phyloP scores from a whole-genome alignment of 176 grass and related monocot species.

The Carex pumila region DNA sequence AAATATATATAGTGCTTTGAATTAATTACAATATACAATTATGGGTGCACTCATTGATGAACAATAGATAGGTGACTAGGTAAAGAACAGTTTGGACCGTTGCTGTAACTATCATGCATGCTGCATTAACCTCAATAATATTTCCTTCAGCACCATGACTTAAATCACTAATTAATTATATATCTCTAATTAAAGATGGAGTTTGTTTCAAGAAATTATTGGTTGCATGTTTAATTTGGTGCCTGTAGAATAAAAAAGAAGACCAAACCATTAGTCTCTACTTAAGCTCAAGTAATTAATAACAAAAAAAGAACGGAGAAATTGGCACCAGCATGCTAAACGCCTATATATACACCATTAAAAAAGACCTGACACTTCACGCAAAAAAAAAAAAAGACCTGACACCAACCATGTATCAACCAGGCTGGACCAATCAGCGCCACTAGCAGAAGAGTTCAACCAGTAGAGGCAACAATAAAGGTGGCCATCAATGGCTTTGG shows the following conservation, averaged over 20 bases:
- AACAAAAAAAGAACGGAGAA: neutral
- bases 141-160: neutral
- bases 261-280: neutral
- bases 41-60: neutral
- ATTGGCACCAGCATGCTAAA: neutral
- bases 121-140: neutral
- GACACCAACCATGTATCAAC: neutral
- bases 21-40: neutral
- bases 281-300: neutral
- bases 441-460: constrained; percentile 17
- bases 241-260: neutral
- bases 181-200: neutral
- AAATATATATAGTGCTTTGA: neutral
- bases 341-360: neutral
- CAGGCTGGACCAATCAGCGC: neutral
- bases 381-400: neutral
- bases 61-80: neutral
- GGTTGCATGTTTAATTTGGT: neutral
- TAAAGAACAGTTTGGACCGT: neutral
- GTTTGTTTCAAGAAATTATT: neutral
- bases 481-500: constrained; percentile 54
- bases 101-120: neutral
- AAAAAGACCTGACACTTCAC: neutral
- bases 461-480: constrained; percentile 44
- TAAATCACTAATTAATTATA: neutral